phyloP scores from a whole-genome alignment of 352 stramenopile genomes.

The Phytophthora sp. region DNA sequence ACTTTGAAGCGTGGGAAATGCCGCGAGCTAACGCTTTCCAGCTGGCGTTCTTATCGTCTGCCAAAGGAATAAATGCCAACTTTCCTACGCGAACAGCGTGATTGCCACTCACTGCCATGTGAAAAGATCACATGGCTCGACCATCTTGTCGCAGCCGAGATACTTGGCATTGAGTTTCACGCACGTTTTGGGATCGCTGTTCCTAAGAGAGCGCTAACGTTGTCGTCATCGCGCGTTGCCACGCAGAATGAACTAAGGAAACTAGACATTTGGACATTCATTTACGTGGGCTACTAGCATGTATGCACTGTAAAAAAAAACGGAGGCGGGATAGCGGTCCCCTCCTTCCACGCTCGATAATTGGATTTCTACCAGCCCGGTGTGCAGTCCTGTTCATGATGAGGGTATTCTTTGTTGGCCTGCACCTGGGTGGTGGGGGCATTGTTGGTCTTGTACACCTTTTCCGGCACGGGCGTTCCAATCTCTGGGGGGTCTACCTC shows the following conservation, averaged over 20 bases:
- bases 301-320: constrained; percentile 6
- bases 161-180: no score
- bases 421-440: not conserved
- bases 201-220: no score
- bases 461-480: constrained; percentile 1
- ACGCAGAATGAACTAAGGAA: no score
- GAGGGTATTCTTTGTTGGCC: not conserved
- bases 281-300: not conserved
- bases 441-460: constrained; percentile 5
- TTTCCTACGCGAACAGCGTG: no score
- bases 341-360: not conserved
- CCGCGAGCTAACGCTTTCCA: not conserved
- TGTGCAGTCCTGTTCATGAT: constrained; percentile 15
- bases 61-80: no score
- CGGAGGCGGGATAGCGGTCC: not conserved
- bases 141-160: no score
- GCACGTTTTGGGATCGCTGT: no score
- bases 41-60: constrained; percentile 10
- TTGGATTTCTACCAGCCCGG: constrained; percentile 3
- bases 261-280: no score
- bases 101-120: no score
- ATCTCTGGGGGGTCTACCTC: constrained; percentile 8
- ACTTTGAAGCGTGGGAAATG: no score
- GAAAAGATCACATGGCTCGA: no score
- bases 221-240: no score